Conservation (phyloP, 2,329 filamentous ascomycete species). For the Pseudocercospora fuligena region DNA sequence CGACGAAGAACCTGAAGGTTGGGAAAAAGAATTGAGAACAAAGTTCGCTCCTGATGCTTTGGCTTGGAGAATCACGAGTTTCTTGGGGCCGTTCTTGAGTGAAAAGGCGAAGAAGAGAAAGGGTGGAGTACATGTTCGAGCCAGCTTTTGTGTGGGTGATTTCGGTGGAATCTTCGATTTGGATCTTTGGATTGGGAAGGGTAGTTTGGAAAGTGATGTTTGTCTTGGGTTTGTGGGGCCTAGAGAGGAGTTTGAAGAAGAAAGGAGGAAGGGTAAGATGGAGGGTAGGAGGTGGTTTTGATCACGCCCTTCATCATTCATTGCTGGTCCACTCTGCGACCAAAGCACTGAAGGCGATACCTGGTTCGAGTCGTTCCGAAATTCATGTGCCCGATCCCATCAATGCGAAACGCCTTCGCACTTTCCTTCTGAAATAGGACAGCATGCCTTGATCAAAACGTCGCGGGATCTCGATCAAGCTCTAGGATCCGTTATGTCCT, state of each 20-base stretch:
- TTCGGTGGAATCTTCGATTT: constrained; percentile 52
- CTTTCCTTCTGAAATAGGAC: no score
- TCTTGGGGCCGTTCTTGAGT: constrained; percentile 49
- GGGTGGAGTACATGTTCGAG: constrained; percentile 50
- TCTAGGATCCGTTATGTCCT: no score
- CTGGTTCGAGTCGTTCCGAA: no score
- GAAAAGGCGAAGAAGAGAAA: constrained; percentile 45
- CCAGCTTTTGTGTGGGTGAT: constrained; percentile 51
- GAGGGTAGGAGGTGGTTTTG: constrained; percentile 52
- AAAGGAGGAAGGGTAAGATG: constrained; percentile 49
- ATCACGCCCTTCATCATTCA: no score
- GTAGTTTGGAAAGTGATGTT: constrained; percentile 40
- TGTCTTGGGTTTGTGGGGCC: constrained; percentile 50
- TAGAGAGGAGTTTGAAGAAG: constrained; percentile 50
- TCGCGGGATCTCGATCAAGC: no score
- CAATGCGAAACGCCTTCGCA: no score
- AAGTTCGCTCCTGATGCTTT: constrained; percentile 48
- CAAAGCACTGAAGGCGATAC: no score
- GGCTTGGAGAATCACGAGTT: constrained; percentile 46
- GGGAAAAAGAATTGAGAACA: constrained; percentile 48
- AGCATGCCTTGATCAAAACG: no score
- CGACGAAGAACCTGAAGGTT: constrained; percentile 43
- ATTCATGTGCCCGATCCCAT: no score
- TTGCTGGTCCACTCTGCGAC: no score
- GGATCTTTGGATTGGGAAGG: constrained; percentile 48